Evolutionary conservation across 805 yeast species (phyloP).

Genomic region (Grigorovia jiainica): DNA sequence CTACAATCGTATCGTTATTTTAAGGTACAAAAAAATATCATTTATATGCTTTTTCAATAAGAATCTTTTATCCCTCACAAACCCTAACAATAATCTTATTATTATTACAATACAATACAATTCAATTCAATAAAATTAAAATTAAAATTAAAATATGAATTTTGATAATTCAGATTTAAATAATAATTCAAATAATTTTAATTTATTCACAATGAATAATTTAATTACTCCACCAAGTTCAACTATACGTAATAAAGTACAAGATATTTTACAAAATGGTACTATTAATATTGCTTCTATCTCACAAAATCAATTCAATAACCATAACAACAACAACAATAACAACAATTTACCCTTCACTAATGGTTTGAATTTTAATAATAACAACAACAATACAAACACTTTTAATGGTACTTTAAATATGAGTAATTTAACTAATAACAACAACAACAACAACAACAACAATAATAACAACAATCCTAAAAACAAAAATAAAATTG

Average conservation of each 20-base stretch:
- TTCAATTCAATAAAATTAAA: no score
- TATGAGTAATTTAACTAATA: neutral
- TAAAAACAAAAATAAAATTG: neutral
- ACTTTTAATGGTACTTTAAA: neutral
- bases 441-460: neutral
- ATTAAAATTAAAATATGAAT: neutral
- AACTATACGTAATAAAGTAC: conserved; percentile 11
- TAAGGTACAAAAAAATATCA: no score
- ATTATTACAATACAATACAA: no score
- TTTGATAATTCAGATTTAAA: neutral
- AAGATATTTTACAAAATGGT: neutral
- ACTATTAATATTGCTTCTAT: neutral
- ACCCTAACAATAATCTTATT: no score
- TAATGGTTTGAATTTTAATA: neutral
- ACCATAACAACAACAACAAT: neutral
- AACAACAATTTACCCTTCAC: no score
- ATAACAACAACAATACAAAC: neutral
- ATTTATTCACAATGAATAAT: conserved; percentile 4
- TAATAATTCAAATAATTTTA: neutral
- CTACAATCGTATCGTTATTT: no score
- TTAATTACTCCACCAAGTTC: conserved; percentile 26
- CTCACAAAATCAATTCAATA: neutral
- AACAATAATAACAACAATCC: neutral
- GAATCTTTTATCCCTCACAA: no score
- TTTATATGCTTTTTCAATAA: no score